Evolutionary conservation across 2,329 filamentous ascomycete species (phyloP), one percentile per base, ranked within the genome.

Genomic region (Phaeosphaeriaceae sp.): DNA sequence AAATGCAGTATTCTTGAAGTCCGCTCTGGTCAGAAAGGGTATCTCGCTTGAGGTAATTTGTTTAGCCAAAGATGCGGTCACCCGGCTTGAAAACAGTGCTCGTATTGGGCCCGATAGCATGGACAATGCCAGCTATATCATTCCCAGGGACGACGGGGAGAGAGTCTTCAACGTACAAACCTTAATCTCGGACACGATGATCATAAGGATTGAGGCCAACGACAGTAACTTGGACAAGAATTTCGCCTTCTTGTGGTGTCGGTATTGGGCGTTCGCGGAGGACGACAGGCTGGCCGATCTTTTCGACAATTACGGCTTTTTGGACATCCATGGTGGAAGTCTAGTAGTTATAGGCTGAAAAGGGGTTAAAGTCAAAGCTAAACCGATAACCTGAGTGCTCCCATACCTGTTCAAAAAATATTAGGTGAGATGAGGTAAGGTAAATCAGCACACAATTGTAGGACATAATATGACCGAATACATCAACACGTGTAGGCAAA

Each of bases 31-130:
- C 6, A 34, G 48, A 37, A 3, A 33, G 35, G 11, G 21, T 42
- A 12, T 30, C 23, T 26, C 23, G 7, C 23, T 26, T 26, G 13
- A 21, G 17, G 6, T 45, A 23, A 15, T 26, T 34, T 6, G 57
- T 48, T 34, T 75, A 77, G 0, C 83, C 84, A 32, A 77, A 61
- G 3, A 87, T 82, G 23, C 76, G 74, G 61, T 86, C 83, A n/a
- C 84, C 84, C 35, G 77, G 70, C 57, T 78, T 76, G 74, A 83
- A 84, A 21, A 74, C 71, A 4, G 18, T 39, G 6, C 64, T 74
- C 12, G 85, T 83, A 9, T 79, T 77, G 2, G 75, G 66, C 34
- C 84, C 84, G 8, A 83, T 74, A 1, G 68, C 72, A 15, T 76
- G 67, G 21, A 83, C 79, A 0, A 70, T 63, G 28, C 79, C 80